Conservation (phyloP, 768 basidiomycete species). For the Naganishia vishniacii region DNA sequence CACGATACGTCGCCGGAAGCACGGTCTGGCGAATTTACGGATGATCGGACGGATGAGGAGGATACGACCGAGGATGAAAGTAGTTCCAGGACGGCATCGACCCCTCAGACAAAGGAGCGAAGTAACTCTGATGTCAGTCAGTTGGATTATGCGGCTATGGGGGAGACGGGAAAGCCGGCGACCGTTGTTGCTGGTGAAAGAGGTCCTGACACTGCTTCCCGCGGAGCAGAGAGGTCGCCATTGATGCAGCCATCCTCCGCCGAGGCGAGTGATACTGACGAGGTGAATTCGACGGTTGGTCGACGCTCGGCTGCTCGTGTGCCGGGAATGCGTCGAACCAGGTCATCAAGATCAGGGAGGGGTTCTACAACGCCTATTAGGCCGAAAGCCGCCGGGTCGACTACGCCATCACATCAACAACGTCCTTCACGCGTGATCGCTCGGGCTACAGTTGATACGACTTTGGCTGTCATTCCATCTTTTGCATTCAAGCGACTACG, state of each 20-base stretch:
- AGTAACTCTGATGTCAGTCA: slow-evolving; percentile 40
- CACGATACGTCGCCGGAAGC: not conserved
- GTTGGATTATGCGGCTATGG: slow-evolving; percentile 34
- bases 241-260: not conserved
- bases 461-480: slow-evolving; percentile 96
- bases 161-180: not conserved
- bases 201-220: too few species aligned
- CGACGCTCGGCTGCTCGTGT: not conserved
- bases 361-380: too few species aligned
- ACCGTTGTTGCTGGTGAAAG: too few species aligned
- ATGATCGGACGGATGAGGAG: not conserved
- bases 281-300: not conserved
- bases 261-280: not conserved
- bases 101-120: not conserved
- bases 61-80: not conserved
- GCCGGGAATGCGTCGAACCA: not conserved
- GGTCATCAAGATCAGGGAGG: too few species aligned
- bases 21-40: not conserved
- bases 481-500: slow-evolving; percentile 91
- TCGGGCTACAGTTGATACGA: slow-evolving; percentile 88
- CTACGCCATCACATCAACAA: not conserved
- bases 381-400: not conserved
- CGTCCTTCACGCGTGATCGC: slow-evolving; percentile 55
- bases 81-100: not conserved
- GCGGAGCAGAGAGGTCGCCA: not conserved